These are phyloP conservation scores for Ascochyta rabiei DNA, from an alignment of 2,329 filamentous ascomycete genomes.

Conservation along the genomic window DNA sequence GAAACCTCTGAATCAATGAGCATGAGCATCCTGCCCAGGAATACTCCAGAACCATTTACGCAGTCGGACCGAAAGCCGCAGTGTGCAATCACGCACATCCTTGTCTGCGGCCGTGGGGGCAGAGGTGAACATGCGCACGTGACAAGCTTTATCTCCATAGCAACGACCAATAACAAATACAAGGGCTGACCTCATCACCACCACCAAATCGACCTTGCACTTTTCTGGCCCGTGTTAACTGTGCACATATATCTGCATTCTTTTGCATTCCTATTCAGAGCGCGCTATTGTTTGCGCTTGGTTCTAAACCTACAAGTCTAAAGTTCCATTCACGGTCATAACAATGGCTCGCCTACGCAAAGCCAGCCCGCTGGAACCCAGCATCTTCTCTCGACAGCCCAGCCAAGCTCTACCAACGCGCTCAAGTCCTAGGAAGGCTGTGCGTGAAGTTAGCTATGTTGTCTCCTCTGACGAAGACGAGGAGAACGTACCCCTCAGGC, in stretches of 20 bases:
- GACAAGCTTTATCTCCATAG: not conserved
- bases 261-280: not conserved
- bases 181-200: conserved; percentile 14
- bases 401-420: conserved; percentile 27
- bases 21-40: not conserved
- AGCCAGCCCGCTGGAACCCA: conserved; percentile 33
- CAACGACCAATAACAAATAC: conserved; percentile 12
- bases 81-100: not conserved
- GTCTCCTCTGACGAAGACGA: conserved; percentile 35
- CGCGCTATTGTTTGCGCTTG: not conserved
- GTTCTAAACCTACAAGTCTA: not conserved
- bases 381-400: conserved; percentile 24
- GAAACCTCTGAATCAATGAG: not conserved
- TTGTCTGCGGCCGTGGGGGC: not conserved
- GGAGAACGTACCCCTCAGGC: conserved; percentile 30
- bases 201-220: conserved; percentile 4
- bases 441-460: conserved; percentile 30
- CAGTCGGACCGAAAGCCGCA: not conserved
- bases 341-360: conserved; percentile 47
- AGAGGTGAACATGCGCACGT: conserved; percentile 2
- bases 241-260: not conserved
- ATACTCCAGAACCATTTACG: not conserved
- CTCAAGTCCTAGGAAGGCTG: conserved; percentile 37
- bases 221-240: not conserved
- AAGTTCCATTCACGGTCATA: not conserved